A percentile compares a stretch with the other conserved stretches of the same genome.
phyloP scores from a whole-genome alignment of 176 grass and related monocot genomes.

The Paspalum notatum region DNA sequence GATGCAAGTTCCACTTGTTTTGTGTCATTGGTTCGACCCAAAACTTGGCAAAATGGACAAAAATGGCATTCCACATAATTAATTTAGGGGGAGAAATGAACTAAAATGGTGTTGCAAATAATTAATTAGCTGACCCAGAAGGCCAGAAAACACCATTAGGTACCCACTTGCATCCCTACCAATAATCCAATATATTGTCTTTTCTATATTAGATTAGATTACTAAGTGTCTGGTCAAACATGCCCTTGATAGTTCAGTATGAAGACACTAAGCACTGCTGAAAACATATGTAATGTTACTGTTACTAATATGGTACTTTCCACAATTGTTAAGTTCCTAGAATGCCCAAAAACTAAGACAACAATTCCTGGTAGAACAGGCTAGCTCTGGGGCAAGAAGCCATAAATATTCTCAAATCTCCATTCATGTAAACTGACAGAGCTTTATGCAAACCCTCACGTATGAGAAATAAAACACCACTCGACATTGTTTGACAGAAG shows the following conservation, averaged over 20 bases:
- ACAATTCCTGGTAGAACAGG: neutral
- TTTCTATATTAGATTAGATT: slow-evolving; percentile 1
- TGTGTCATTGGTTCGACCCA: too few species aligned
- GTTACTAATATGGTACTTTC: neutral
- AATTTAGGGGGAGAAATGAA: too few species aligned
- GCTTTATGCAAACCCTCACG: neutral
- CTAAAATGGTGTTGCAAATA: too few species aligned
- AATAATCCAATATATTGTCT: neutral
- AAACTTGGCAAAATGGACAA: too few species aligned
- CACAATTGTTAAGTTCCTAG: neutral
- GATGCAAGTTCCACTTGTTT: too few species aligned
- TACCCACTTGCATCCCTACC: neutral
- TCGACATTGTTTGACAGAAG: neutral
- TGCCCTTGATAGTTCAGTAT: neutral
- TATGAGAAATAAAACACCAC: slow-evolving; percentile 8
- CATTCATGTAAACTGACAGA: neutral
- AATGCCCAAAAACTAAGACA: neutral
- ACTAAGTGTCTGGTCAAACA: neutral
- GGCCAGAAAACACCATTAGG: too few species aligned
- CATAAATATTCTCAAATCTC: neutral
- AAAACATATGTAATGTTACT: neutral
- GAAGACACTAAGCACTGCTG: neutral
- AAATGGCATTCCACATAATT: too few species aligned
- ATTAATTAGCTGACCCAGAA: too few species aligned
- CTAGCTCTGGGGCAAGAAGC: neutral